Percentiles rank a stretch among this genome's conserved stretches.
phyloP scores from a whole-genome alignment of 73 alveolate genomes.

The Paramecium sonneborni region DNA sequence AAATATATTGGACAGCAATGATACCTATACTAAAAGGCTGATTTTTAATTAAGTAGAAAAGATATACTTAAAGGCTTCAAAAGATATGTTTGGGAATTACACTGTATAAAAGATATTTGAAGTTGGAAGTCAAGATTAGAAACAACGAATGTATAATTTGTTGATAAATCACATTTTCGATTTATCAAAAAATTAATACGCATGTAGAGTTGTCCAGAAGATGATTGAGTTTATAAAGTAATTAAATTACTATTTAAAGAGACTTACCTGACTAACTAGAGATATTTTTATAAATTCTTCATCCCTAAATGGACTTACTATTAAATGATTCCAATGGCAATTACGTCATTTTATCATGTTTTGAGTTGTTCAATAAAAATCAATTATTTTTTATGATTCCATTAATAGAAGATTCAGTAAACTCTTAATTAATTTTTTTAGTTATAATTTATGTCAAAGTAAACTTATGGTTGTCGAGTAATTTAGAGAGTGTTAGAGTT shows the following conservation, averaged over 20 bases:
- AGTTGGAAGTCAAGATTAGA: background rate
- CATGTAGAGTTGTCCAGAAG: conserved; percentile 28
- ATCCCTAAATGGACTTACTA: background rate
- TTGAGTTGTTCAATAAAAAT: background rate
- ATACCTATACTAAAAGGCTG: background rate
- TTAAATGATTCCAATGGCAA: conserved; percentile 21
- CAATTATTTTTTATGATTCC: background rate
- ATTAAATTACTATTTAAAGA: background rate
- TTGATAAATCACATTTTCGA: background rate
- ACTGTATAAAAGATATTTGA: conserved; percentile 29
- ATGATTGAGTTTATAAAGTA: conserved; percentile 38
- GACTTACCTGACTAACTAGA: background rate
- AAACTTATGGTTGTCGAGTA: conserved; percentile 57
- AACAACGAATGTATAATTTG: background rate
- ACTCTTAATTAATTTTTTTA: background rate
- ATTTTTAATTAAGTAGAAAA: background rate
- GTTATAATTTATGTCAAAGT: conserved; percentile 9
- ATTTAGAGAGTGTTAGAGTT: conserved; percentile 1
- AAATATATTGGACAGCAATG: background rate
- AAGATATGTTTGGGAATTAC: conserved; percentile 57
- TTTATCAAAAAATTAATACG: background rate
- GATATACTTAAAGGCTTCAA: conserved; percentile 22
- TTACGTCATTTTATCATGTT: conserved; percentile 1
- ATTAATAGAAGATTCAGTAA: conserved; percentile 24
- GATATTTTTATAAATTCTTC: background rate